Base-by-base conservation (phyloP, 495 filamentous ascomycete species). In the Aspergillus asperescens region DNA sequence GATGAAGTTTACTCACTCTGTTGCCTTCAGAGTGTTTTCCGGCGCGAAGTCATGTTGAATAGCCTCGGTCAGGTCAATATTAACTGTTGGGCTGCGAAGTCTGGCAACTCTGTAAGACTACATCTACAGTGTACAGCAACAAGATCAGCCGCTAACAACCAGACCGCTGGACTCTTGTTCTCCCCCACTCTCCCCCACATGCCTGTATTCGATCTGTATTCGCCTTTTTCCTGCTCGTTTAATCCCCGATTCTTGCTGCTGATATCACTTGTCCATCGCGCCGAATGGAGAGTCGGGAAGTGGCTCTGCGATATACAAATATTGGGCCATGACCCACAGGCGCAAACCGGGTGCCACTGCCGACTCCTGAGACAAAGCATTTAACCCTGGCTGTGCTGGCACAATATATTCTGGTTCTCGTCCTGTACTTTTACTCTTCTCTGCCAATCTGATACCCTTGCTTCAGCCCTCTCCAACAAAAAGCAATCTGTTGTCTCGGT, bases 141-240 rank as follows among this genome's bases (percentile, higher is more conserved):
- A 37, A 54, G 52, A 62, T 62, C 60, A 52, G 59, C 60, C 56
- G 60, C 60, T 62, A 62, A 54, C 20, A 48, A 62, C 60, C 60
- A 62, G 56, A 55, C 60, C 56, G 60, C 60, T 49, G 60, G 60
- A 62, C 50, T 62, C 56, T 42, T 20, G 29, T 29, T 29, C 40
- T 41, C 40, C 51, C 51, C 42, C 51, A 47, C 42, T 41, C 42
- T 50, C 53, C 53, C 53, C 53, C 53, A 54, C 48, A 43, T 39
- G 38, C 31, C 51, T 46, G 51, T 54, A 54, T 47, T 41, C 15
- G 15, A 27, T 42, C 38, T 46, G 23, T 38, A 28, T 39, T 49
- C 25, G 16, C 6, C 35, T 15, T 28, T 34, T 41, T 43, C 23
- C 20, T 24, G 20, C 10, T 2, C 35, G n/a, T 28, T 45, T 40